Evolutionary conservation across 2,329 filamentous ascomycete genomes (phyloP).

Genomic region (Seiridium unicorne): DNA sequence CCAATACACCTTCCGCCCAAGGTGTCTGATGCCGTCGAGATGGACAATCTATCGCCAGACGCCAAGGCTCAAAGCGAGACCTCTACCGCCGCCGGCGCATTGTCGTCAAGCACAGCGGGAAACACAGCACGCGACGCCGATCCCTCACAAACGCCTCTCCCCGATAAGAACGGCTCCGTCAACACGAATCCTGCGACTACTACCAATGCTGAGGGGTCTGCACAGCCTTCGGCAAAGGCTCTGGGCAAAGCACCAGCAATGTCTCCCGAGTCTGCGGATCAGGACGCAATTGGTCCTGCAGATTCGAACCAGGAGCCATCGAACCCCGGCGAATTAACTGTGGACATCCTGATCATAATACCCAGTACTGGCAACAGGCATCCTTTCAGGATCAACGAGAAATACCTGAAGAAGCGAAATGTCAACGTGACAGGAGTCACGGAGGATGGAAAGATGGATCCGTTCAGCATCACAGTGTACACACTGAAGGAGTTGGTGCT

Average conservation of each 20-base stretch:
- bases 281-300: slow-evolving; percentile 9
- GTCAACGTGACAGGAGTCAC: slow-evolving; percentile 70
- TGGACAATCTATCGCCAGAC: slow-evolving; percentile 6
- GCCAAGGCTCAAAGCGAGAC: not conserved
- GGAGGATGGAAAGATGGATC: slow-evolving; percentile 63
- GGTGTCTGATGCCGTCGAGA: slow-evolving; percentile 3
- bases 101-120: not conserved
- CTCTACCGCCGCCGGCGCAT: not conserved
- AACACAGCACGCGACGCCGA: not conserved
- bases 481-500: slow-evolving; percentile 92
- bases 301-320: slow-evolving; percentile 10
- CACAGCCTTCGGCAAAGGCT: slow-evolving; percentile 5
- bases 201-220: not conserved
- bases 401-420: slow-evolving; percentile 78
- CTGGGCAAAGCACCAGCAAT: slow-evolving; percentile 8
- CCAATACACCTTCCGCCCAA: slow-evolving; percentile 2
- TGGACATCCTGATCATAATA: slow-evolving; percentile 80
- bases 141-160: not conserved
- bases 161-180: not conserved
- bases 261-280: slow-evolving; percentile 1
- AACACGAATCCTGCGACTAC: not conserved
- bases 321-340: slow-evolving; percentile 35
- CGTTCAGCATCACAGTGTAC: slow-evolving; percentile 88
- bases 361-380: slow-evolving; percentile 76
- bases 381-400: slow-evolving; percentile 86